A percentile compares a stretch with the other conserved stretches of the same genome.
phyloP scores from a whole-genome alignment of 176 grass and related monocot species.

The Lolium rigidum region DNA sequence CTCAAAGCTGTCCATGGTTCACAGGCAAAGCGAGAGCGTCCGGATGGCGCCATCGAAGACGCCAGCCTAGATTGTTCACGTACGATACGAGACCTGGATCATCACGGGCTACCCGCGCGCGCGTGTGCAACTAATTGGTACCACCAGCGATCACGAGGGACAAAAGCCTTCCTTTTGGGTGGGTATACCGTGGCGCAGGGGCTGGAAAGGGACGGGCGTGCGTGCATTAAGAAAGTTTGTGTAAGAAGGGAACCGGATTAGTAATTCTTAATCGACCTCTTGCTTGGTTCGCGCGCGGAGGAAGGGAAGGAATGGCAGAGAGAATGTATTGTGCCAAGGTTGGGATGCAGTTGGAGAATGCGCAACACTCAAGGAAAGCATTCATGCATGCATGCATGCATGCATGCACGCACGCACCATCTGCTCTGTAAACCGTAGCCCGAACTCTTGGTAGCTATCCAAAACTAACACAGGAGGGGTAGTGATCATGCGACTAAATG shows the following conservation, averaged over 20 bases:
- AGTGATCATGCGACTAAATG: not conserved
- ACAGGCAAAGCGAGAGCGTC: constrained; percentile 41
- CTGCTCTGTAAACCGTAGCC: constrained; percentile 30
- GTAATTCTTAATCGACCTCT: not conserved
- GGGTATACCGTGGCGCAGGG: constrained; percentile 33
- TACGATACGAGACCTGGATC: not conserved
- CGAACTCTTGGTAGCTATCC: too few relatives aligned
- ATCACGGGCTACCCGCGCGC: not conserved
- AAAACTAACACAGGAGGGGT: too few relatives aligned
- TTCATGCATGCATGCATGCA: not conserved
- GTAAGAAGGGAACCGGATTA: not conserved
- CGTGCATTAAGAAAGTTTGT: constrained; percentile 20
- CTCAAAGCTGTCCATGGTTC: constrained; percentile 29
- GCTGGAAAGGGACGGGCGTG: not conserved
- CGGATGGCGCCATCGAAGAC: not conserved
- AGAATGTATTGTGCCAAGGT: constrained; percentile 2
- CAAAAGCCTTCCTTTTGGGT: constrained; percentile 50
- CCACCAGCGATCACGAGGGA: constrained; percentile 15
- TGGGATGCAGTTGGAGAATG: constrained; percentile 29
- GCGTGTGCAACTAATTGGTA: constrained; percentile 22
- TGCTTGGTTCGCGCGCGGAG: constrained; percentile 11
- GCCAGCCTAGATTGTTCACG: constrained; percentile 28
- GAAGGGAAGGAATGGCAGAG: constrained; percentile 10
- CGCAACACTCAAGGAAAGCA: constrained; percentile 22
- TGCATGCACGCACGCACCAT: not conserved